Percentiles rank a stretch among this genome's conserved stretches.
phyloP scores from a whole-genome alignment of 78 protist genomes.

The Tieghemostelium lacteum region DNA sequence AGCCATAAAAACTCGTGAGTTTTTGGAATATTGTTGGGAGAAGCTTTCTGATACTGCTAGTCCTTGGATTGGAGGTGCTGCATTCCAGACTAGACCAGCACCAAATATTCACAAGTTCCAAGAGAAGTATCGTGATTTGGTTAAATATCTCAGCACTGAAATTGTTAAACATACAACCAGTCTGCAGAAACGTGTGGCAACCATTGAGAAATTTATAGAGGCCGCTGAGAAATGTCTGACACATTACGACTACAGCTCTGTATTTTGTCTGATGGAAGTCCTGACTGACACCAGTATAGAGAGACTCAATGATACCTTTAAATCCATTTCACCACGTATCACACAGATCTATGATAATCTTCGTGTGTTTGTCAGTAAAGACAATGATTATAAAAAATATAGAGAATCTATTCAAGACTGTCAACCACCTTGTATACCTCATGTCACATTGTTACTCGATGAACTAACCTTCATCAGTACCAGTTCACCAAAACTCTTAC shows the following conservation, averaged over 20 bases:
- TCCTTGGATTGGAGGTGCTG: conserved; percentile 47
- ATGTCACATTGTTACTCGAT: conserved; percentile 29
- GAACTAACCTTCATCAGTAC: conserved; percentile 52
- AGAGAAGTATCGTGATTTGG: neutral
- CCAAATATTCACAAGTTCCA: neutral
- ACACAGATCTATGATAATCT: neutral
- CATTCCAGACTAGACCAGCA: conserved; percentile 16
- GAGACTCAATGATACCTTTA: conserved; percentile 57
- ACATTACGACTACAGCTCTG: conserved; percentile 23
- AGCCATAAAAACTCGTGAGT: conserved; percentile 36
- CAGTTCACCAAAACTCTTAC: conserved; percentile 42
- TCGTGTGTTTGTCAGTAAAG: conserved; percentile 32
- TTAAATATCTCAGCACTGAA: conserved; percentile 22
- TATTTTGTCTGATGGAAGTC: conserved; percentile 30
- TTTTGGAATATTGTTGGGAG: conserved; percentile 52
- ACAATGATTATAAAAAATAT: conserved; percentile 57
- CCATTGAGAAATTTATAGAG: conserved; percentile 59
- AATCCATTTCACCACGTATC: neutral
- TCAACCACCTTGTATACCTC: conserved; percentile 64
- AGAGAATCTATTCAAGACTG: conserved; percentile 38
- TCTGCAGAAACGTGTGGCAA: conserved; percentile 10
- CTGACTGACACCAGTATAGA: conserved; percentile 5
- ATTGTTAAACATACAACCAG: conserved; percentile 14
- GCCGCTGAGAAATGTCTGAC: conserved; percentile 50
- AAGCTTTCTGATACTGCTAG: conserved; percentile 1